Evolutionary conservation across 2,329 filamentous ascomycete genomes (phyloP), one percentile per base, ranked within the genome.

Genomic region (Phaeomoniella chlamydospora): DNA sequence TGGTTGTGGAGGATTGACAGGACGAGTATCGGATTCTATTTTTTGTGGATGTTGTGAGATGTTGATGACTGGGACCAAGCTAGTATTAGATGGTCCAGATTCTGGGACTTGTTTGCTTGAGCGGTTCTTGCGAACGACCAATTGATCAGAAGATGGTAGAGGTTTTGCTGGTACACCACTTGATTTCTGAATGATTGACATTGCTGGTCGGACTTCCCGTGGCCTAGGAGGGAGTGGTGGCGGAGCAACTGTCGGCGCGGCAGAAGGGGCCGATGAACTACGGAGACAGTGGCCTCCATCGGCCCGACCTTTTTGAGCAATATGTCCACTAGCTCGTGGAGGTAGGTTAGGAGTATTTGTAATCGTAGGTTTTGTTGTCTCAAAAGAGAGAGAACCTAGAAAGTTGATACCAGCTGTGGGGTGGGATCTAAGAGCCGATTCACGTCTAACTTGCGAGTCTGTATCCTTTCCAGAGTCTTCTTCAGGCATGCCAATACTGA

Each of bases 401-500:
- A 36, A 31, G 17, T 16, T 12, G 13, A 36, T 36, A 15, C 18
- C 34, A 5, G n/a, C 10, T 12, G 22, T 29, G 13, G 16, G 10
- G 12, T 14, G 15, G 6, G 32, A 12, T 9, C 18, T 18, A 17
- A 18, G 14, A 34, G 16, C 16, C 17, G 32, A 17, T 6, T 17
- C 11, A n/a, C 14, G 15, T 18, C 18, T 30, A 11, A 13, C 15
- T n/a, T 30, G 11, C 4, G 18, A n/a, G 16, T 14, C 11, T 12
- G 11, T 13, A 4, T 10, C 4, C 12, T 18, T 18, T 11, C 29
- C 34, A 10, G 14, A 10, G 5, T 36, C 34, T 9, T 26, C 22
- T 26, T 9, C 22, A 26, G 22, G n/a, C n/a, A n/a, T n/a, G n/a
- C 22, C 22, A 14, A 30, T n/a, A 36, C 34, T 36, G 15, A 36